These are phyloP conservation scores for Penicillium goetzii DNA, from an alignment of 495 filamentous ascomycete species.

Conservation along the genomic window DNA sequence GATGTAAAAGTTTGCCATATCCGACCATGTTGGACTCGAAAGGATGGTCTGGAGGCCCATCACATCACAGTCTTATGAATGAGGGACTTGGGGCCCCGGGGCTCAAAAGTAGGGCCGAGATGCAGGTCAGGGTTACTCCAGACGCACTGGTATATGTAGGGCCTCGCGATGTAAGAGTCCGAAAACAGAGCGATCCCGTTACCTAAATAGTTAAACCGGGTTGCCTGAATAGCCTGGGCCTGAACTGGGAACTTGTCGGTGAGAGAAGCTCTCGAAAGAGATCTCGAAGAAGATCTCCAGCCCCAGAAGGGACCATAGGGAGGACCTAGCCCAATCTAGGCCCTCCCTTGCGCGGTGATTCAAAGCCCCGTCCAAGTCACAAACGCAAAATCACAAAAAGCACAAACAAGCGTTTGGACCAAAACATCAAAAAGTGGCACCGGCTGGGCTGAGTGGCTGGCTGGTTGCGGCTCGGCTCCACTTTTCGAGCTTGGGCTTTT, in stretches of 20 bases:
- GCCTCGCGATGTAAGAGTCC: neutral
- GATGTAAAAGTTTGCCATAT: slow-evolving; percentile 22
- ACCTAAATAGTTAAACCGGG: neutral
- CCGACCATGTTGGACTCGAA: slow-evolving; percentile 4
- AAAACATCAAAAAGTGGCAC: neutral
- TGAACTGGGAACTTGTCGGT: neutral
- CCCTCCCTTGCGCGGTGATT: neutral
- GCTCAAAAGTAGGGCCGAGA: slow-evolving; percentile 14
- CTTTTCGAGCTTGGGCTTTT: neutral
- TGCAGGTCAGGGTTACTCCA: neutral
- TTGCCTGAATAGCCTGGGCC: neutral
- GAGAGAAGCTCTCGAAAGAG: neutral
- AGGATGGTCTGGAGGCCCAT: slow-evolving; percentile 7
- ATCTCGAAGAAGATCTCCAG: neutral
- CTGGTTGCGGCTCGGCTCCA: slow-evolving; percentile 6
- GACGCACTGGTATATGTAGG: neutral
- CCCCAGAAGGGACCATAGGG: neutral
- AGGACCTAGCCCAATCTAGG: neutral
- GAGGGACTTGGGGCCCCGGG: slow-evolving; percentile 2
- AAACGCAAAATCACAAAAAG: neutral
- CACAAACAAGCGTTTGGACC: neutral
- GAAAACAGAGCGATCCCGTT: neutral
- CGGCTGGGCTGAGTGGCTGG: neutral
- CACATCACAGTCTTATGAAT: slow-evolving; percentile 15
- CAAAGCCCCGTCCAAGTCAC: neutral